Conservation (phyloP, 1,284 basidiomycete species). For the Volvariella surrecta region DNA sequence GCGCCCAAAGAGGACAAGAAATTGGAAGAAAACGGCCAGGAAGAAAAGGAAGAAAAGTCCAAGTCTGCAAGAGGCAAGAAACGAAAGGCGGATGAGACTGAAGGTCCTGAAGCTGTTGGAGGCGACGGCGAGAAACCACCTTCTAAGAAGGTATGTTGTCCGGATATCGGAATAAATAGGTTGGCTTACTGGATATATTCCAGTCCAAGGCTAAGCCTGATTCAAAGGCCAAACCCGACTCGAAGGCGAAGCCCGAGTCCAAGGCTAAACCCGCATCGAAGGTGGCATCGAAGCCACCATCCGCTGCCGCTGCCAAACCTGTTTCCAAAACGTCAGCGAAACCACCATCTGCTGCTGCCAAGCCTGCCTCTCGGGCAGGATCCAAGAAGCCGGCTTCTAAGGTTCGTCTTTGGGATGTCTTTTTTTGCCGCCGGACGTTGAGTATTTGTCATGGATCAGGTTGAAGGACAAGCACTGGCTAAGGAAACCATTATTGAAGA, state of each 20-base stretch:
- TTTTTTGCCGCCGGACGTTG: constrained; percentile 6
- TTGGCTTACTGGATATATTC: constrained; percentile 16
- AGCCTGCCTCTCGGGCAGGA: constrained; percentile 24
- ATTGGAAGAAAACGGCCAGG: constrained; percentile 32
- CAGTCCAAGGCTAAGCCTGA: constrained; percentile 26
- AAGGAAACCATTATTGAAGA: constrained; percentile 45
- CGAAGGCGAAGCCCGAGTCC: constrained; percentile 29
- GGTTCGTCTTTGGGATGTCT: constrained; percentile 19
- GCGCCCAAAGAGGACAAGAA: constrained; percentile 28
- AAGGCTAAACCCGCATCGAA: constrained; percentile 23
- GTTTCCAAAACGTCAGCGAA: constrained; percentile 22
- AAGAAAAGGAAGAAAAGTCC: constrained; percentile 41
- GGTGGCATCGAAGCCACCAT: constrained; percentile 28
- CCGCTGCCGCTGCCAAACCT: constrained; percentile 26
- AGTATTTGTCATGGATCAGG: constrained; percentile 21
- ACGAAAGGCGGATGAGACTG: constrained; percentile 38
- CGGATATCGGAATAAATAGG: constrained; percentile 1
- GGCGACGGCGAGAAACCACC: constrained; percentile 31
- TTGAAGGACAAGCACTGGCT: constrained; percentile 31
- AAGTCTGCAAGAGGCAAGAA: constrained; percentile 53
- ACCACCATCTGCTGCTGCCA: constrained; percentile 31
- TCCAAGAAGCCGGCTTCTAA: constrained; percentile 28
- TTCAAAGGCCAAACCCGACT: constrained; percentile 29
- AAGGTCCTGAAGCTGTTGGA: constrained; percentile 22
- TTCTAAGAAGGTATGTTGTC: constrained; percentile 41